Base-by-base conservation (phyloP, 1,284 basidiomycete genomes). In the Rhodofomes roseus region DNA sequence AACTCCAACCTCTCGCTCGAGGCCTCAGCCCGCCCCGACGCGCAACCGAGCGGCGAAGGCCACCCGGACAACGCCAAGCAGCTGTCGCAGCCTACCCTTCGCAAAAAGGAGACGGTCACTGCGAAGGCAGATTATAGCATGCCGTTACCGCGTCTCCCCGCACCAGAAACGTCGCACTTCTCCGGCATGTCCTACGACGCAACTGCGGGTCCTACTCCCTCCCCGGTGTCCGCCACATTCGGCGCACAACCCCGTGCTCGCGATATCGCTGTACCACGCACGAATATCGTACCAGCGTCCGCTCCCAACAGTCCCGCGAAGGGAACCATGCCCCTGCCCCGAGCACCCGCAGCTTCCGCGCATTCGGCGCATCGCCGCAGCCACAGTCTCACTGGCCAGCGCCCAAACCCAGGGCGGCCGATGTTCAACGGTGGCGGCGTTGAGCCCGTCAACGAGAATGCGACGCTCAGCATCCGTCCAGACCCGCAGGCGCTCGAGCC, bases 141-240 rank as follows among this genome's bases (percentile, higher is more conserved):
- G 87, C 83, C 86, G 0, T 79, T 95, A 7, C 92, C 93, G 1
- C 82, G 87, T 23, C 79, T 95, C 7, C 92, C 92, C 34, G 83
- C 90, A 0, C 93, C 93, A 0, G 87, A 90, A 63, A 87, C 89
- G 1, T 84, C 84, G 1, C 90, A 92, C 71, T 90, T 85, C 66
- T 90, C 87, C 20, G 87, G 85, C 7, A 81, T 87, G 81, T 90
- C 89, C 34, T 92, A 92, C 68, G 89, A 91, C 62, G 73, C 50
- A n/a, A 8, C 75, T 16, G 74, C 79, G 16, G 71, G 76, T 16
- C 76, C 81, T 4, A 72, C 79, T 4, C 77, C 86, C 0, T 80
- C 84, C 2, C 85, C 86, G 0, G 84, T 83, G 0, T 69, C 82
- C 3, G 73, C 78, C 1, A 73, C 74, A 20, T 89, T 85, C 76